Evolutionary conservation across 495 filamentous ascomycete genomes (phyloP).

Genomic region (Xylaria grammica): DNA sequence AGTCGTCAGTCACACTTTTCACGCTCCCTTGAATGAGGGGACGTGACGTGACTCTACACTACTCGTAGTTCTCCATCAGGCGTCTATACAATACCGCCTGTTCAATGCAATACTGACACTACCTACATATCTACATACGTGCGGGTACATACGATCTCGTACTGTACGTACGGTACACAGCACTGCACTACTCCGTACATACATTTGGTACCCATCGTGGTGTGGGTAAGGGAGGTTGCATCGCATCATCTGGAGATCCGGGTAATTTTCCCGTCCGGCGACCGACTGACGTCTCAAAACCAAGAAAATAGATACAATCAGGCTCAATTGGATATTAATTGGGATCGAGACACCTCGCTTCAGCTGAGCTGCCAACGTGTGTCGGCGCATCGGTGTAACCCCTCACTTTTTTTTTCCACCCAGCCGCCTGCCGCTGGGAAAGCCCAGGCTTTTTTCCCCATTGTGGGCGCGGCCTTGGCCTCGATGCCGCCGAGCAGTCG

Average conservation of each 20-base stretch:
- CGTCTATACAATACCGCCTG: too few relatives aligned
- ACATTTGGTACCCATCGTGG: neutral
- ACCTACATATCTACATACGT: too few relatives aligned
- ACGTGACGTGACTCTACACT: too few relatives aligned
- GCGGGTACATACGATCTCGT: too few relatives aligned
- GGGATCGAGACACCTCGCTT: neutral
- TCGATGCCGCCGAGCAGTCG: slow-evolving; percentile 4
- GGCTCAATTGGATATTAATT: slow-evolving; percentile 14
- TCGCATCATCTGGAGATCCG: slow-evolving; percentile 16
- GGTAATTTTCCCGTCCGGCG: slow-evolving; percentile 14
- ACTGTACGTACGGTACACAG: too few relatives aligned
- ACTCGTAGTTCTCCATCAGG: too few relatives aligned
- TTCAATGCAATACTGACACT: too few relatives aligned
- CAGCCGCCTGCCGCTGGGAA: neutral
- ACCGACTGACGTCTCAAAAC: slow-evolving; percentile 5
- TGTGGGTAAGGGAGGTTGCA: too few relatives aligned
- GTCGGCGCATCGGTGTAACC: slow-evolving; percentile 8
- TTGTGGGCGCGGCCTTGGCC: slow-evolving; percentile 10
- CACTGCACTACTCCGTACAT: neutral
- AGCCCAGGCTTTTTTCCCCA: neutral
- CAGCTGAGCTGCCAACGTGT: slow-evolving; percentile 9
- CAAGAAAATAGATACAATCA: slow-evolving; percentile 4
- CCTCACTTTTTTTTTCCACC: too few relatives aligned
- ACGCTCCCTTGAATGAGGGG: too few relatives aligned
- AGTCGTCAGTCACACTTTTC: too few relatives aligned